Percentiles rank a stretch among this genome's conserved stretches.
phyloP scores from a whole-genome alignment of 2,329 filamentous ascomycete genomes.

The Epichloe scottii region DNA sequence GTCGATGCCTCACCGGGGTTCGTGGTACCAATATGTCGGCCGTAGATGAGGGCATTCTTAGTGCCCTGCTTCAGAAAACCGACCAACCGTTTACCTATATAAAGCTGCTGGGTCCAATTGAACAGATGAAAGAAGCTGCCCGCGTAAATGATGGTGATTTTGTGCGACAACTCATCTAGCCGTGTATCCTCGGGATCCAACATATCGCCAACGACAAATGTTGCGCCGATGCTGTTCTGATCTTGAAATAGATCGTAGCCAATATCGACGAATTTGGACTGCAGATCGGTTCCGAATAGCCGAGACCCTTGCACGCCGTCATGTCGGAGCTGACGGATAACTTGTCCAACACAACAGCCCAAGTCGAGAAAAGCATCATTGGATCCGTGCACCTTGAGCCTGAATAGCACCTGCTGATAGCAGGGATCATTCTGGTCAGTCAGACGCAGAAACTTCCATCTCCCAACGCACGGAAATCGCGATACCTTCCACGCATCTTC shows the following conservation, averaged over 20 bases:
- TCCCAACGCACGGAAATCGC: conserved; percentile 33
- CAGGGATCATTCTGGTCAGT: conserved; percentile 26
- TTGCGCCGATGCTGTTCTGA: conserved; percentile 29
- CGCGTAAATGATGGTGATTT: conserved; percentile 35
- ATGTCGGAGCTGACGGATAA: conserved; percentile 34
- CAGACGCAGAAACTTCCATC: conserved; percentile 37
- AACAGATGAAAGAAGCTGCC: conserved; percentile 39
- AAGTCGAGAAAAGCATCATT: conserved; percentile 33
- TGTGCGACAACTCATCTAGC: conserved; percentile 23
- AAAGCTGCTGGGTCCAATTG: conserved; percentile 32
- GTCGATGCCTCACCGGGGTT: conserved; percentile 12
- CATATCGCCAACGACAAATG: conserved; percentile 40
- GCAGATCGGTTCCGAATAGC: conserved; percentile 38
- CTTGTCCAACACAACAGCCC: conserved; percentile 38
- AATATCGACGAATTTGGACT: conserved; percentile 38
- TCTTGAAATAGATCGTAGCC: conserved; percentile 55
- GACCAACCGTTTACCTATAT: conserved; percentile 31
- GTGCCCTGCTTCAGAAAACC: conserved; percentile 32
- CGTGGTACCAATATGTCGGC: conserved; percentile 34
- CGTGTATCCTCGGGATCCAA: conserved; percentile 27
- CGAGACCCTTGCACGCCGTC: conserved; percentile 36
- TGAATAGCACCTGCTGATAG: conserved; percentile 29
- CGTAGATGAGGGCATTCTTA: conserved; percentile 34
- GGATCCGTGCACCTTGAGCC: conserved; percentile 26
- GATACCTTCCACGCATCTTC: conserved; percentile 33